Percentiles rank a stretch among this genome's conserved stretches.
These are phyloP conservation scores for Chlorella sp. DNA, from an alignment of 139 green algal species.

Conservation along the genomic window DNA sequence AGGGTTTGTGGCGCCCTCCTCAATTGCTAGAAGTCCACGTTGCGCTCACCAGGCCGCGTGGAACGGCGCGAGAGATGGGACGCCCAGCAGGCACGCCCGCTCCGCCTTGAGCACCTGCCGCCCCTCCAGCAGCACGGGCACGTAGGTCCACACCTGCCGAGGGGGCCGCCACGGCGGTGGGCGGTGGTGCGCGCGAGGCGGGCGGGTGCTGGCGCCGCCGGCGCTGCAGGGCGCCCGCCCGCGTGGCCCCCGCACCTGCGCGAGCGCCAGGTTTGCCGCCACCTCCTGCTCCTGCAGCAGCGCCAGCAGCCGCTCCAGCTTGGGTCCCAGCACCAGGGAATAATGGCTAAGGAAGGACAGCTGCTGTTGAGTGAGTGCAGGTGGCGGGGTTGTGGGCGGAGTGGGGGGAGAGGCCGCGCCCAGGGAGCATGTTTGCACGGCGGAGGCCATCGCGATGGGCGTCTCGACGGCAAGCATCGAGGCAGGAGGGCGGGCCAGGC, in stretches of 20 bases:
- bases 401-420: too few relatives aligned
- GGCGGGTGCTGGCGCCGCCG: background rate
- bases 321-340: constrained; percentile 1
- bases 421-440: too few relatives aligned
- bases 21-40: background rate
- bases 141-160: constrained; percentile 37
- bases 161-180: too few relatives aligned
- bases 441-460: too few relatives aligned
- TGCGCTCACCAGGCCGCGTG: constrained; percentile 17
- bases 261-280: constrained; percentile 17
- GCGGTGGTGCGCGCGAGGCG: background rate
- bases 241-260: constrained; percentile 14
- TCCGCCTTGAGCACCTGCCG: constrained; percentile 38
- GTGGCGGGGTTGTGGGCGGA: too few relatives aligned
- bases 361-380: too few relatives aligned
- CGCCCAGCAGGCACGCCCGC: constrained; percentile 35
- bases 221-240: too few relatives aligned
- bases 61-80: constrained; percentile 16
- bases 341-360: constrained; percentile 15
- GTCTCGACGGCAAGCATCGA: too few relatives aligned
- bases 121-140: constrained; percentile 36
- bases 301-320: constrained; percentile 24
- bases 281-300: constrained; percentile 10
- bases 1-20: background rate
- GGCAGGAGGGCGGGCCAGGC: too few relatives aligned